These are phyloP conservation scores for Candida buenavistaensis DNA, from an alignment of 1,139 yeast species.

Conservation along the genomic window DNA sequence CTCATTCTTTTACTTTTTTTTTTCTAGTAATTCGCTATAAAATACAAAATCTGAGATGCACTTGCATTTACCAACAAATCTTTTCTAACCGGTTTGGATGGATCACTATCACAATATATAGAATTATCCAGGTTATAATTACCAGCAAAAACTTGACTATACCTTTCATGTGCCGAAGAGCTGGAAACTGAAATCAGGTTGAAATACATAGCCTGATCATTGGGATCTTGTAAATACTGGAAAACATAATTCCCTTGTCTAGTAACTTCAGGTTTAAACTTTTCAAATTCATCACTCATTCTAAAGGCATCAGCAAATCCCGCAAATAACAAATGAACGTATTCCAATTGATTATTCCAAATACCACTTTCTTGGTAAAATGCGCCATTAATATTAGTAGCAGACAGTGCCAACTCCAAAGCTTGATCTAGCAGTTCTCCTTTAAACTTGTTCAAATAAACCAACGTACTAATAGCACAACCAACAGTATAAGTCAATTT, in stretches of 20 bases:
- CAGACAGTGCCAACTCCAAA: conserved; percentile 18
- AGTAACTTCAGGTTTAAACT: conserved; percentile 19
- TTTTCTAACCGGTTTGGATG: conserved; percentile 14
- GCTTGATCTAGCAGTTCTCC: conserved; percentile 19
- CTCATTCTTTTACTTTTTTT: neutral
- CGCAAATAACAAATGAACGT: conserved; percentile 24
- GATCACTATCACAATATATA: conserved; percentile 17
- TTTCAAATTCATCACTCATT: conserved; percentile 13
- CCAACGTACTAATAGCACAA: conserved; percentile 30
- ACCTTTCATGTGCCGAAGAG: conserved; percentile 13
- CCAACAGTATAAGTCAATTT: conserved; percentile 41
- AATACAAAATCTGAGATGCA: conserved; percentile 25
- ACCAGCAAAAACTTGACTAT: conserved; percentile 11
- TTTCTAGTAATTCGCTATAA: conserved; percentile 5
- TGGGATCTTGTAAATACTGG: conserved; percentile 23
- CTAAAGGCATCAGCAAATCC: conserved; percentile 25
- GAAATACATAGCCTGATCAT: conserved; percentile 19
- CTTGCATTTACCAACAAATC: conserved; percentile 23
- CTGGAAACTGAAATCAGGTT: conserved; percentile 16
- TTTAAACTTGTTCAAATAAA: conserved; percentile 22
- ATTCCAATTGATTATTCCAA: conserved; percentile 27
- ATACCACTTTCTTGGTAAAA: conserved; percentile 20
- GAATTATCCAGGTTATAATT: conserved; percentile 3
- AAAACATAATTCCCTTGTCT: conserved; percentile 25
- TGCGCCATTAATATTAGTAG: conserved; percentile 23